A percentile compares a stretch with the other conserved stretches of the same genome.
phyloP scores from a whole-genome alignment of 1,139 yeast genomes.

The Sugiyamaella grinbergsii region DNA sequence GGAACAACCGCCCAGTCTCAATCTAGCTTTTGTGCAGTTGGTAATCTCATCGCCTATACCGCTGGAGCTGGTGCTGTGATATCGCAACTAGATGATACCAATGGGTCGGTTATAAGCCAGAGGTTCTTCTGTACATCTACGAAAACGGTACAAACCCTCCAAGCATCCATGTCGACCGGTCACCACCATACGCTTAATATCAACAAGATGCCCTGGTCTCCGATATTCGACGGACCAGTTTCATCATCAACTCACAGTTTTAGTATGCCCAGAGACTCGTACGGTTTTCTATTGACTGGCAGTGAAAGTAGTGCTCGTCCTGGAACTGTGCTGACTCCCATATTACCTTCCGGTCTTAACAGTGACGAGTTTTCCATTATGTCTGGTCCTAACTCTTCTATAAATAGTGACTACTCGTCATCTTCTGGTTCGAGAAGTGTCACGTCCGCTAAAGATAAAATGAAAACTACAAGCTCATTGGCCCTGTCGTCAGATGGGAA shows the following conservation, averaged over 20 bases:
- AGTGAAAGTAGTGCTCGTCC: slow-evolving; percentile 10
- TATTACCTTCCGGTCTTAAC: slow-evolving; percentile 9
- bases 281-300: slow-evolving; percentile 18
- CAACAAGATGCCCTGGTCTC: slow-evolving; percentile 6
- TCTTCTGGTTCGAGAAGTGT: slow-evolving; percentile 16
- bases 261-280: slow-evolving; percentile 11
- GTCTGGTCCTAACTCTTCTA: background rate
- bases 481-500: slow-evolving; percentile 57
- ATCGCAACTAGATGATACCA: slow-evolving; percentile 33
- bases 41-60: slow-evolving; percentile 54
- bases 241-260: background rate
- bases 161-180: slow-evolving; percentile 15
- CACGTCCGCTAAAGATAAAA: slow-evolving; percentile 45
- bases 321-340: slow-evolving; percentile 15
- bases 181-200: background rate
- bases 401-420: slow-evolving; percentile 4
- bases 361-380: slow-evolving; percentile 2
- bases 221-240: slow-evolving; percentile 2
- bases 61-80: slow-evolving; percentile 74
- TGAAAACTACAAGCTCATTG: slow-evolving; percentile 57
- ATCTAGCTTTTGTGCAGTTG: slow-evolving; percentile 48
- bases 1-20: slow-evolving; percentile 49
- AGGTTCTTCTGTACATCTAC: slow-evolving; percentile 36
- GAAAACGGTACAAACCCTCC: slow-evolving; percentile 26
- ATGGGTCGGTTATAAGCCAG: slow-evolving; percentile 19